Evolutionary conservation across 2,329 filamentous ascomycete species (phyloP).

Genomic region (Pseudopyricularia javanii): DNA sequence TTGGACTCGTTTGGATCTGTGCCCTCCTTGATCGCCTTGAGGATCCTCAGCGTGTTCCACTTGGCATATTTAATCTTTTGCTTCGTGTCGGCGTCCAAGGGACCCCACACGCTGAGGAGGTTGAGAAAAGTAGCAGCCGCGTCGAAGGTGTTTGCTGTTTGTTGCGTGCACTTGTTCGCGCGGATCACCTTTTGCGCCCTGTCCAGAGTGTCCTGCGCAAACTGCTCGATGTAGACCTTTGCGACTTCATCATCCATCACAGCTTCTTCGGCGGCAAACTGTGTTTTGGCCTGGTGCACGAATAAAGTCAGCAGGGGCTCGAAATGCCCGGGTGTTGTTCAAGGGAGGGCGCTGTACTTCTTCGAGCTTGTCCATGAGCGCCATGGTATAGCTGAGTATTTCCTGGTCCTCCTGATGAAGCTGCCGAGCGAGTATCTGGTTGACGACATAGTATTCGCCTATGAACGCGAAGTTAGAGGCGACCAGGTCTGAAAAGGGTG

Average conservation of each 20-base stretch:
- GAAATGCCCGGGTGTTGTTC: no score
- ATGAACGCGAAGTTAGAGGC: slow-evolving; percentile 2
- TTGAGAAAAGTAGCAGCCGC: slow-evolving; percentile 90
- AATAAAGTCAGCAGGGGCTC: neutral
- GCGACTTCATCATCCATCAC: slow-evolving; percentile 76
- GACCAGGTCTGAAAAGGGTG: neutral
- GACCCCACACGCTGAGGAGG: slow-evolving; percentile 72
- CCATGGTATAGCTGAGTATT: slow-evolving; percentile 67
- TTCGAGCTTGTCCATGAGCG: slow-evolving; percentile 86
- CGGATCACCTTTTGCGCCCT: slow-evolving; percentile 72
- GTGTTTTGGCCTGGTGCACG: neutral
- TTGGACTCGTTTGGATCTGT: slow-evolving; percentile 89
- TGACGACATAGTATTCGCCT: slow-evolving; percentile 88
- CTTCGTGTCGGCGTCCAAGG: slow-evolving; percentile 59
- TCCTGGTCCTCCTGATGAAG: slow-evolving; percentile 72
- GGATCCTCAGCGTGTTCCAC: slow-evolving; percentile 84
- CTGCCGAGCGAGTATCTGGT: slow-evolving; percentile 73
- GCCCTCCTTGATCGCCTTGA: slow-evolving; percentile 80
- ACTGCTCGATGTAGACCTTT: slow-evolving; percentile 88
- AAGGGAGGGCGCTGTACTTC: slow-evolving; percentile 29
- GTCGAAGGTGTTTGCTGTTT: slow-evolving; percentile 89
- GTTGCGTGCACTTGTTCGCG: slow-evolving; percentile 73
- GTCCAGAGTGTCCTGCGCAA: slow-evolving; percentile 77
- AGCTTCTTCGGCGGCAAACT: neutral
- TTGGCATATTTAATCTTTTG: slow-evolving; percentile 95